Base-by-base conservation (phyloP, 495 filamentous ascomycete species). In the Ascobolus immersus region DNA sequence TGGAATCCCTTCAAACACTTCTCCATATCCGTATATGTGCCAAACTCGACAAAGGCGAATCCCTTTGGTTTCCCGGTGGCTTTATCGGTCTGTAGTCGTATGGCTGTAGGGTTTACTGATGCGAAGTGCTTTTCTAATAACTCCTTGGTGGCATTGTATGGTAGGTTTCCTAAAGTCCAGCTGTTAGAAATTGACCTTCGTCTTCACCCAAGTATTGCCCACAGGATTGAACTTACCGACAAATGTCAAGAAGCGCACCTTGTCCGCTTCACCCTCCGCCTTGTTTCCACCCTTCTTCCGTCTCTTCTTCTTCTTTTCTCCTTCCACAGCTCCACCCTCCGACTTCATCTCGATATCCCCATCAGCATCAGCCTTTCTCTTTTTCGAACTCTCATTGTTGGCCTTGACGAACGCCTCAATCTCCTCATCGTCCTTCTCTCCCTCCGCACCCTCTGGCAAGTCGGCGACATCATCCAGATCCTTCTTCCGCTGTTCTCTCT, bases 11-110 rank as follows among this genome's bases (percentile, higher is more conserved):
- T 73, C 41, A 96, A 59, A 45, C 78, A 89, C 30, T 77, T 82
- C 62, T 90, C 75, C 81, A 94, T 90, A 49, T 72, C 68, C 54
- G 91, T 79, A 56, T 68, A 91, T 30, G 66, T 58, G 37, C 69
- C 73, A 43, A 96, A 94, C 54, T 96, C 86, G 38, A 96, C 59
- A 53, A 96, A 96, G 3, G 79, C 86, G 40, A 73, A 76, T 20
- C 86, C 86, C 43, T 78, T 80, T 39, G 70, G 77, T 40, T 73
- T 75, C 18, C 50, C 54, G 11, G 71, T 62, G 33, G 71, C 61
- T 42, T 72, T 73, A 45, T 78, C 56, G 11, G 74, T 80, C 17
- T 74, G 65, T 19, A 79, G 66, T 1, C 86, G 77, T 33, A 93
- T 61, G 8, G 63, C 64, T 12, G 57, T 62, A 2, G 86, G 81